Base-by-base conservation (phyloP, 1,284 basidiomycete genomes). In the Amylostereum areolatum region DNA sequence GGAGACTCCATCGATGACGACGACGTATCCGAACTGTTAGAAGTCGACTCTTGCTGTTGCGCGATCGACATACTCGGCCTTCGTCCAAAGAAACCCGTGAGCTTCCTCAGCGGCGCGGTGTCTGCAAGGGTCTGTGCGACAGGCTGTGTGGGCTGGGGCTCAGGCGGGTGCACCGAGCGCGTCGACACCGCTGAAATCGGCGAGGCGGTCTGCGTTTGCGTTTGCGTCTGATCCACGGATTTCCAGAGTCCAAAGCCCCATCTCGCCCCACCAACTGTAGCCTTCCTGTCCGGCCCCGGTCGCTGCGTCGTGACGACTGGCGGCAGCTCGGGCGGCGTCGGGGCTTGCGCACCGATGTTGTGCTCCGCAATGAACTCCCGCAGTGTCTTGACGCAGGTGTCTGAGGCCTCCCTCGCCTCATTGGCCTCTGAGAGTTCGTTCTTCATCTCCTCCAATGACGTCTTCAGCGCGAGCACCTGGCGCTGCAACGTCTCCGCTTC, bases 341-440 rank as follows among this genome's bases (percentile, higher is more conserved):
- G 44, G 25, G n/a, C 30, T n/a, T 61, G 52, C 43, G 65, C 62
- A 3, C 78, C 79, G 36, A 87, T 72, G 47, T 80, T 80, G 60
- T 85, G 80, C 57, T 89, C 83, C 25, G 83, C 81, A 57, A 97
- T 93, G 62, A 92, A 97, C 49, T 85, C 86, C 35, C 92, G 77
- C 33, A 97, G 69, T 0, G 88, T 89, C 49, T 80, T 81, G 52
- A 89, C 82, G 61, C 91, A 94, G 2, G 77, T 78, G 56, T 97
- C 92, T n/a, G 85, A 89, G 6, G 93, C 93, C 59, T 89, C 82
- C 41, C 82, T 76, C 2, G 89, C 91, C 64, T 97, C 93, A 51
- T 80, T 85, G 2, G 85, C 77, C 59, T 95, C 92, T 29, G 64
- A 67, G 25, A 94, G 68, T 52, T 90, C 85, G 48, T 78, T 74